Evolutionary conservation across 108 stramenopile genomes (phyloP).

Genomic region (Skeletonema menzelii): DNA sequence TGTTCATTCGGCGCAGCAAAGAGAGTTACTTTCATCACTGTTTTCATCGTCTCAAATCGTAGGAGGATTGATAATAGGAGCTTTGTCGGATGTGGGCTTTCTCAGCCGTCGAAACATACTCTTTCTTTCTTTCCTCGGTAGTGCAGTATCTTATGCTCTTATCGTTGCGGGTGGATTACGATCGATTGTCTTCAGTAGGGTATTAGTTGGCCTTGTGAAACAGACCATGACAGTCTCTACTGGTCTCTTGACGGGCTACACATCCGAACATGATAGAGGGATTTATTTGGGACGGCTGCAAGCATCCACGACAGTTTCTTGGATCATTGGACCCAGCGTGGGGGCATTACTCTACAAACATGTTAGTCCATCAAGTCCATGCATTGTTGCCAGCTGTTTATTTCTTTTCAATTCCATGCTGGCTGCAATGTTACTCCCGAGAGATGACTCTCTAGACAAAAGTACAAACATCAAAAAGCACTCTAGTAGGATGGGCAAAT

Average conservation of each 20-base stretch:
- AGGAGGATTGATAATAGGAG: constrained; percentile 83
- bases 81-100: constrained; percentile 69
- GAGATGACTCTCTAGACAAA: constrained; percentile 20
- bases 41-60: constrained; percentile 89
- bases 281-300: constrained; percentile 63
- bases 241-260: constrained; percentile 69
- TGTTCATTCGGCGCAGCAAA: constrained; percentile 65
- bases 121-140: constrained; percentile 85
- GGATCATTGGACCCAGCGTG: constrained; percentile 77
- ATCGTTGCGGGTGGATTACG: constrained; percentile 66
- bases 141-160: constrained; percentile 79
- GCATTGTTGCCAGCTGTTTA: constrained; percentile 50
- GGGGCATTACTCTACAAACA: constrained; percentile 71
- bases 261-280: constrained; percentile 52
- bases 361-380: constrained; percentile 61
- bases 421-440: constrained; percentile 50
- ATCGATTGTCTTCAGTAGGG: constrained; percentile 64
- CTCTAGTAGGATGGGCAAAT: not conserved
- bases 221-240: constrained; percentile 95
- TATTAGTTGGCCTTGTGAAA: constrained; percentile 92
- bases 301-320: constrained; percentile 66
- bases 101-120: constrained; percentile 64
- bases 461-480: constrained; percentile 11
- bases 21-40: constrained; percentile 77
- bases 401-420: constrained; percentile 66